Conservation (phyloP, 192 early-diverging fungal genomes). For the Chytriomyces sp. region DNA sequence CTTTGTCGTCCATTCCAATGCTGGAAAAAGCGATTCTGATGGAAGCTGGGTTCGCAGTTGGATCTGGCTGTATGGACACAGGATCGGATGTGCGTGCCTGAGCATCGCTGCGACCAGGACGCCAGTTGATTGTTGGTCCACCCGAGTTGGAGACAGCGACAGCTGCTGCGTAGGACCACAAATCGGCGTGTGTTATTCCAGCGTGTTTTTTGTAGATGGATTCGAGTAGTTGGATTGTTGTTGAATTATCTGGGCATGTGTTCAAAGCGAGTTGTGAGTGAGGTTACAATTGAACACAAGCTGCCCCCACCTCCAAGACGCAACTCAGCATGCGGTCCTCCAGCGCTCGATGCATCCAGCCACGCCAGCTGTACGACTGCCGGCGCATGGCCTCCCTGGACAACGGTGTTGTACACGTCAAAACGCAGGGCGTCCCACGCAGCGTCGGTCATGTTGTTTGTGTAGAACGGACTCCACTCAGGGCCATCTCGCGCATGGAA, state of each 20-base stretch:
- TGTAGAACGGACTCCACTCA: background rate
- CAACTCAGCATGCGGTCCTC: background rate
- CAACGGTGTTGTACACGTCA: background rate
- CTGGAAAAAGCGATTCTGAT: background rate
- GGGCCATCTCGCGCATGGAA: background rate
- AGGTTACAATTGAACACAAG: background rate
- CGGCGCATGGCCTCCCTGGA: background rate
- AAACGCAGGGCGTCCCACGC: background rate
- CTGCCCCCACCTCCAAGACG: background rate
- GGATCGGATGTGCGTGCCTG: background rate
- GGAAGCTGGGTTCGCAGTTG: background rate
- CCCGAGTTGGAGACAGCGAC: conserved; percentile 7
- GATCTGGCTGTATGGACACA: background rate
- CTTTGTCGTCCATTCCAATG: conserved; percentile 67
- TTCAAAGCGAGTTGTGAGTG: background rate
- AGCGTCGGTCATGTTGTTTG: background rate
- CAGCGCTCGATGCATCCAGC: background rate
- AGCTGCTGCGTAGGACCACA: conserved; percentile 9
- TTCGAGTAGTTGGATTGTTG: background rate
- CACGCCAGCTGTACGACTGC: background rate
- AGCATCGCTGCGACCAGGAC: background rate
- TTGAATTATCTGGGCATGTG: background rate
- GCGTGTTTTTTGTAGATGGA: background rate
- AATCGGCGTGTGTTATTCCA: background rate
- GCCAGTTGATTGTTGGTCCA: conserved; percentile 17